Conservation (phyloP, 768 basidiomycete species). For the Daedaleopsis sinensis region DNA sequence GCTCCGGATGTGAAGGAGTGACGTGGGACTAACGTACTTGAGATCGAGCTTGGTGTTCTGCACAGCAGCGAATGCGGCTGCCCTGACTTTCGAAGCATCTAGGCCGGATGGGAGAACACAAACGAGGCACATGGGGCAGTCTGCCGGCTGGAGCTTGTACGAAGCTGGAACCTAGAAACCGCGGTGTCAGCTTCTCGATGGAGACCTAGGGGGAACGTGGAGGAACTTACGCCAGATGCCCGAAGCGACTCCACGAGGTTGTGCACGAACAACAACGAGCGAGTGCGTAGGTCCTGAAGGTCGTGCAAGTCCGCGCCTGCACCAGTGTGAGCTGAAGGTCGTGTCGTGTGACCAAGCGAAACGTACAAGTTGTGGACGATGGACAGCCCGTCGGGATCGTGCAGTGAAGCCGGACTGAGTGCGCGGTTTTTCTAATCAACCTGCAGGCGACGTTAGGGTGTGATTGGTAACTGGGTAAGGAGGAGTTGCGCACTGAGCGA, state of each 20-base stretch:
- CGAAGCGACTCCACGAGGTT: constrained; percentile 61
- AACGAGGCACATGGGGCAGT: constrained; percentile 60
- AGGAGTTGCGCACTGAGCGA: constrained; percentile 52
- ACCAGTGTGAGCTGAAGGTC: neutral
- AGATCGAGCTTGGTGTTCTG: constrained; percentile 45
- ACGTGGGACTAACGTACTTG: constrained; percentile 38
- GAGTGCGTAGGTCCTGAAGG: constrained; percentile 63
- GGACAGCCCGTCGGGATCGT: constrained; percentile 68
- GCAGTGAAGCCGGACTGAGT: constrained; percentile 59
- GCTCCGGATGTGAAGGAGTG: neutral
- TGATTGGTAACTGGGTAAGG: neutral
- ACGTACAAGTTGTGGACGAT: constrained; percentile 60
- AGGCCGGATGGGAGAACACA: constrained; percentile 52
- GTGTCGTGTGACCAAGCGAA: constrained; percentile 10
- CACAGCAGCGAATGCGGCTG: constrained; percentile 47
- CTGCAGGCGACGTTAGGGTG: constrained; percentile 33
- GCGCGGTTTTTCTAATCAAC: constrained; percentile 50
- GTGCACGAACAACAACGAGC: constrained; percentile 66
- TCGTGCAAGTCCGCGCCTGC: constrained; percentile 70
- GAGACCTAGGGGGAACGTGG: neutral
- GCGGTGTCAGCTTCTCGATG: constrained; percentile 3
- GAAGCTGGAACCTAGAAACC: constrained; percentile 56
- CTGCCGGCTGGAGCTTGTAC: constrained; percentile 64
- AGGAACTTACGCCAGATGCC: constrained; percentile 52
- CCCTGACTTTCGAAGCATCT: constrained; percentile 44